A percentile compares a stretch with the other conserved stretches of the same genome.
Evolutionary conservation across 768 basidiomycete species (phyloP).

Genomic region (Amyloporia xantha): DNA sequence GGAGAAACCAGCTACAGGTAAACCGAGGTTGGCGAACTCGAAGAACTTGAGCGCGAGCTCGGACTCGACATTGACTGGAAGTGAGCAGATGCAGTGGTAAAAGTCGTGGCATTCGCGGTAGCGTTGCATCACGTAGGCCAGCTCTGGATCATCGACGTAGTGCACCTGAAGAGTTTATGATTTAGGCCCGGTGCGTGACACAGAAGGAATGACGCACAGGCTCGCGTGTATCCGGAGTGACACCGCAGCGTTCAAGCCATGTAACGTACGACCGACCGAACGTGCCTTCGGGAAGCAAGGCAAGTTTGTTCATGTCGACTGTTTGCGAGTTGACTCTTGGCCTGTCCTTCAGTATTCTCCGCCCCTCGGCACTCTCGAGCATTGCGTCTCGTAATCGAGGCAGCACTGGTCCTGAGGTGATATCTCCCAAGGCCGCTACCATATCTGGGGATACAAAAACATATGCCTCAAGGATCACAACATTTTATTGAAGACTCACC

Average conservation of each 20-base stretch:
- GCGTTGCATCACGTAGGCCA: constrained; percentile 96
- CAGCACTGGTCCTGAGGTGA: constrained; percentile 76
- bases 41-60: constrained; percentile 94
- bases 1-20: constrained; percentile 83
- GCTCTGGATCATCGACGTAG: constrained; percentile 90
- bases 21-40: constrained; percentile 85
- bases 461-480: neutral
- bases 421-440: constrained; percentile 91
- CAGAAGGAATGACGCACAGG: constrained; percentile 46
- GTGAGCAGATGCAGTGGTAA: constrained; percentile 85
- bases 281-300: constrained; percentile 65
- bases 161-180: constrained; percentile 55
- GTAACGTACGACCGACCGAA: constrained; percentile 82
- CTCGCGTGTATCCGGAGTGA: constrained; percentile 91
- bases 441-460: constrained; percentile 54
- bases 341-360: constrained; percentile 74
- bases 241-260: constrained; percentile 84
- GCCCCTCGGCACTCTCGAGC: constrained; percentile 75
- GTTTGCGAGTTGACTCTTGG: constrained; percentile 76
- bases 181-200: neutral
- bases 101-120: constrained; percentile 98
- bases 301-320: constrained; percentile 64
- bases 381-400: constrained; percentile 71
- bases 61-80: constrained; percentile 85
- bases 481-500: constrained; percentile 43